Percentiles rank a stretch among this genome's conserved stretches.
Conservation (phyloP, 148 eudicot species). For the Rhododendron mucronatum region DNA sequence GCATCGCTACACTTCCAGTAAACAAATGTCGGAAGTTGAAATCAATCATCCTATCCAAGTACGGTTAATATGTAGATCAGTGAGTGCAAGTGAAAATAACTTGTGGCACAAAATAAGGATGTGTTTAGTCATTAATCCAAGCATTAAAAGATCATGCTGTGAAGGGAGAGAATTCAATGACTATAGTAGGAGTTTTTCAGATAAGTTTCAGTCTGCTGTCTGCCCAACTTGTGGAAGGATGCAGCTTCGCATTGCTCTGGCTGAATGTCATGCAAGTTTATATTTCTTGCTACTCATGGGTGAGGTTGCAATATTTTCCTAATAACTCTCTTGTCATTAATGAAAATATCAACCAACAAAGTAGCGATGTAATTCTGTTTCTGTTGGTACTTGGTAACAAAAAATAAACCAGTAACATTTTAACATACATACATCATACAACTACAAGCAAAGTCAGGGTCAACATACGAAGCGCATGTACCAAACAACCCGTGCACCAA, state of each 20-base stretch:
- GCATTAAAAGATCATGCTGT: neutral
- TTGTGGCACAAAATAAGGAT: neutral
- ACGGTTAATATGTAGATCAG: neutral
- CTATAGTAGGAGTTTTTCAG: neutral
- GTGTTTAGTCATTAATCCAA: neutral
- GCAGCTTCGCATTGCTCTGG: neutral
- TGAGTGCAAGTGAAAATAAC: neutral
- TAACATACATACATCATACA: neutral
- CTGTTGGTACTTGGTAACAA: neutral
- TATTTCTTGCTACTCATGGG: neutral
- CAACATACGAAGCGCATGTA: neutral
- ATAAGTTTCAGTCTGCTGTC: neutral
- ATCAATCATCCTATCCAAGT: neutral
- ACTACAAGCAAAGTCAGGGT: neutral
- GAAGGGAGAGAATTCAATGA: neutral
- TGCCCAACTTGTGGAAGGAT: neutral
- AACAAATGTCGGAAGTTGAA: neutral
- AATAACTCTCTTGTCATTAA: neutral
- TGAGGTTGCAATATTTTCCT: neutral
- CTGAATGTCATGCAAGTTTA: neutral
- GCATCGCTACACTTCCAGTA: neutral
- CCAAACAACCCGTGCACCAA: neutral
- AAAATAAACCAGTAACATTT: neutral
- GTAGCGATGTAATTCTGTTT: neutral
- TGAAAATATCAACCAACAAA: neutral